Base-by-base conservation (phyloP, 441 rosid genomes). In the Geranium incanum region DNA sequence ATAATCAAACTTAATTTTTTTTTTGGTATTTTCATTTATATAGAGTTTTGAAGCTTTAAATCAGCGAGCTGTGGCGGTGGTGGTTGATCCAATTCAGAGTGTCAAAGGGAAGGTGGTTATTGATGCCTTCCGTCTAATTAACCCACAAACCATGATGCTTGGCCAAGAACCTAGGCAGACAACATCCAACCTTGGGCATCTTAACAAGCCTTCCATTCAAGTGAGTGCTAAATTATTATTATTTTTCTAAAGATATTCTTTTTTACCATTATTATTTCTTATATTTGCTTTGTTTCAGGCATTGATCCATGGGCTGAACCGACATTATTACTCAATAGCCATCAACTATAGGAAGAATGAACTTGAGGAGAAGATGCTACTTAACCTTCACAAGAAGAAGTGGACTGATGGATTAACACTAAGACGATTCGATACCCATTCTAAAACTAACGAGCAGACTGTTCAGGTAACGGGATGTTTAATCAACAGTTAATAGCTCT, bases 11-110 rank as follows among this genome's bases (percentile, higher is more conserved):
- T 15, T 5, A 38, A 38, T 11, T n/a, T n/a, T 13, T 16, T 68
- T 68, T 18, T 15, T 74, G 67, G 66, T 64, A 69, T 71, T 28
- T 70, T 55, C 59, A n/a, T 64, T 43, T 62, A 71, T 78, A 75
- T 86, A 95, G 99, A 95, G 99, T 86, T 95, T 95, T 84, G 99
- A 95, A 86, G 99, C 99, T 78, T 77, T 95, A 76, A 95, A 95
- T 77, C 98, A 95, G 74, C 83, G 97, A 64, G 99, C 98, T 71
- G 99, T 95, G 9, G 98, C 98, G 13, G 99, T 95, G 74, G 99
- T 95, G 50, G 99, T 95, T 72, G 99, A 95, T 79, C 99, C 99
- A 18, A 95, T 92, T 76, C 98, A 95, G 77, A 92, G 99, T 75
- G 98, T 95, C 11, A 90, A 92, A 79, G 99, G 99, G 43, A 92